These are phyloP conservation scores for Nitzschia sp. DNA, from an alignment of 108 stramenopile genomes.

Conservation along the genomic window DNA sequence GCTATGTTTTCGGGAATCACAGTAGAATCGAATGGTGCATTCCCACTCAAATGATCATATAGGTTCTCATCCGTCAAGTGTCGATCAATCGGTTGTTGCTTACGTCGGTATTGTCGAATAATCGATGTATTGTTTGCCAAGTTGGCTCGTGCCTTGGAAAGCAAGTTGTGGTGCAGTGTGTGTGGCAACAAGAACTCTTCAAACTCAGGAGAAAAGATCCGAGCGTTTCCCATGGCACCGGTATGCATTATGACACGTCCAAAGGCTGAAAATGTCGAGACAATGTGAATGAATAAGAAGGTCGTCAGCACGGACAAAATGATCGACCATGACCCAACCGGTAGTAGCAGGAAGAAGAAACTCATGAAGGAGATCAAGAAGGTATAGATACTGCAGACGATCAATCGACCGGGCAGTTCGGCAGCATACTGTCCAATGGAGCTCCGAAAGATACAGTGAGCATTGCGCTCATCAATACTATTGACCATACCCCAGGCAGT, in stretches of 20 bases:
- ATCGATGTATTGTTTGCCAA: constrained; percentile 41
- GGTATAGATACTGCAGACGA: constrained; percentile 54
- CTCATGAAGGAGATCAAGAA: constrained; percentile 58
- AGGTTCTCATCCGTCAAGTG: constrained; percentile 14
- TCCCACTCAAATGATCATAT: constrained; percentile 31
- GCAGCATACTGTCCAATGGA: constrained; percentile 63
- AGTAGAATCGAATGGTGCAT: background rate
- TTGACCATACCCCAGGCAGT: constrained; percentile 53
- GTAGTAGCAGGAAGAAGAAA: constrained; percentile 52
- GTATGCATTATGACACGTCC: constrained; percentile 71
- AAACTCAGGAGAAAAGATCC: constrained; percentile 52
- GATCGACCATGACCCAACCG: constrained; percentile 31
- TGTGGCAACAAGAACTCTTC: constrained; percentile 43
- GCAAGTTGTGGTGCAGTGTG: constrained; percentile 39
- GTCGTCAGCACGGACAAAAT: constrained; percentile 21
- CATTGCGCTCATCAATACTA: constrained; percentile 48
- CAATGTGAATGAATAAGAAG: constrained; percentile 46
- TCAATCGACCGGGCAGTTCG: constrained; percentile 60
- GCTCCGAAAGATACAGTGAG: constrained; percentile 57
- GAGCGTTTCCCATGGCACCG: constrained; percentile 49
- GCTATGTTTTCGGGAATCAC: background rate
- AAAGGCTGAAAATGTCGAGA: constrained; percentile 50
- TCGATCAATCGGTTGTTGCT: constrained; percentile 30
- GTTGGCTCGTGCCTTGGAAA: constrained; percentile 38
- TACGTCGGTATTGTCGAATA: constrained; percentile 41